Evolutionary conservation across 1,284 basidiomycete species (phyloP).

Genomic region (Volvariella volvacea): DNA sequence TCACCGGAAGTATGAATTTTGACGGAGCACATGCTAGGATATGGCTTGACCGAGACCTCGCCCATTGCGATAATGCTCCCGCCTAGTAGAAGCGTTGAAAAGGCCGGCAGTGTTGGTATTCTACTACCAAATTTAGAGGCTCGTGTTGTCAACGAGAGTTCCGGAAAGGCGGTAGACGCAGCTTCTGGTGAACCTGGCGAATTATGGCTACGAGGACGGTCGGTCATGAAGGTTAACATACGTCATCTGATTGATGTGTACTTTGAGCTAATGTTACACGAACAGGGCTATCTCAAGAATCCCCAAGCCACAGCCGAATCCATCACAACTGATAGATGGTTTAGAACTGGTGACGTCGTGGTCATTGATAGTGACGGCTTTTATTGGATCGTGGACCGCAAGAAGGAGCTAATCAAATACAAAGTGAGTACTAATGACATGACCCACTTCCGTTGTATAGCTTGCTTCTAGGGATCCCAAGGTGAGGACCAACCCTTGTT

Average conservation of each 20-base stretch:
- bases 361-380: constrained; percentile 50
- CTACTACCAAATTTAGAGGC: constrained; percentile 67
- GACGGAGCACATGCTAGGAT: no score
- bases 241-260: neutral
- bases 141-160: constrained; percentile 41
- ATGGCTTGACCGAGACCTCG: constrained; percentile 62
- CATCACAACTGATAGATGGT: constrained; percentile 61
- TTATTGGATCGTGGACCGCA: constrained; percentile 49
- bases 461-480: constrained; percentile 46
- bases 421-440: constrained; percentile 35
- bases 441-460: no score
- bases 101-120: constrained; percentile 52
- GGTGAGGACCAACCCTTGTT: constrained; percentile 26
- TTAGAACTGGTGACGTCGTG: constrained; percentile 69
- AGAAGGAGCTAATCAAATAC: constrained; percentile 75
- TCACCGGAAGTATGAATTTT: no score
- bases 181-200: constrained; percentile 18
- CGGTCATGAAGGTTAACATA: constrained; percentile 20
- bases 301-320: constrained; percentile 45
- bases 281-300: constrained; percentile 51
- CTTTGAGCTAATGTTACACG: neutral
- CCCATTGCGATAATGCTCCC: constrained; percentile 40
- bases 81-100: constrained; percentile 22
- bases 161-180: constrained; percentile 10
- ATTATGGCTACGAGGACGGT: constrained; percentile 24